Percentiles rank a stretch among this genome's conserved stretches.
Evolutionary conservation across 495 filamentous ascomycete species (phyloP).

Genomic region (Annulohypoxylon maeteangense): DNA sequence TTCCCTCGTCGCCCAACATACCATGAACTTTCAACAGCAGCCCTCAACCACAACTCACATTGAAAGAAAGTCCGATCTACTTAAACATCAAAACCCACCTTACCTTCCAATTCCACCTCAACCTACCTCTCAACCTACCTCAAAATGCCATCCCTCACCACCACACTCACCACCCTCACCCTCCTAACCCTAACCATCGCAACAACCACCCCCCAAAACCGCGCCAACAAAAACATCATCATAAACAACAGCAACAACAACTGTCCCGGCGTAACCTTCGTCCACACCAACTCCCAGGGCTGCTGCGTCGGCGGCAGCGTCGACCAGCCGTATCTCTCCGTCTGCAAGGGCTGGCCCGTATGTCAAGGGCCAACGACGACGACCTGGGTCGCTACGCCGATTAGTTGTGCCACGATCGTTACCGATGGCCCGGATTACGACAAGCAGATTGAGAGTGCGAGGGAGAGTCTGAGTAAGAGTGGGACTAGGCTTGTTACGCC

Average conservation of each 20-base stretch:
- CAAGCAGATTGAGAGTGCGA: not conserved
- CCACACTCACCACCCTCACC: no score
- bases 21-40: not conserved
- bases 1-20: not conserved
- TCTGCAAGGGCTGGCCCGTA: constrained; percentile 12
- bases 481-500: not conserved
- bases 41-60: not conserved
- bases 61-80: not conserved
- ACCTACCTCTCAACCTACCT: no score
- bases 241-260: constrained; percentile 3
- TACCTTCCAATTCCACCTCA: not conserved
- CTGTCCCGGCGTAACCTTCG: constrained; percentile 4
- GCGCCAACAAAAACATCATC: no score
- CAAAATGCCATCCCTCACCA: no score
- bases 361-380: constrained; percentile 14
- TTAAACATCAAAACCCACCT: not conserved
- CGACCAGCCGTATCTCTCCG: constrained; percentile 5
- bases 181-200: no score
- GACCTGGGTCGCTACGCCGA: not conserved
- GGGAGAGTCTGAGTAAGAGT: constrained; percentile 1
- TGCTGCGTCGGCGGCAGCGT: constrained; percentile 20
- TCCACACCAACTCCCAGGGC: not conserved
- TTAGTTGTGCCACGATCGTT: constrained; percentile 12
- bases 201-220: no score
- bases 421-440: constrained; percentile 9